Conservation (phyloP, 768 basidiomycete genomes). For the Ephemerocybe angulata region DNA sequence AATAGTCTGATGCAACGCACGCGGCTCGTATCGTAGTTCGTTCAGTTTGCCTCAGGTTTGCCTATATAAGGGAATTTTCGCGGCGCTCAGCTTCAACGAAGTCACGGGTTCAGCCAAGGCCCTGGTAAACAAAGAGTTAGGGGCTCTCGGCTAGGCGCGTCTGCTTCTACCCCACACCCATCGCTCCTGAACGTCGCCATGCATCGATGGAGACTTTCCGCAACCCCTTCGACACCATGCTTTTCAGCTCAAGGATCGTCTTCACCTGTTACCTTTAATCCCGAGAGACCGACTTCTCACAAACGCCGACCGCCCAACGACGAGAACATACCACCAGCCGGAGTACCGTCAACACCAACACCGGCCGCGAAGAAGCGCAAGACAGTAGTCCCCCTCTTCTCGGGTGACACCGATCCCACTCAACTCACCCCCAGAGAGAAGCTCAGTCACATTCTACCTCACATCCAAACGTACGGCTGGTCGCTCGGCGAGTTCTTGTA, state of each 20-base stretch:
- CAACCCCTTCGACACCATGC: too few relatives aligned
- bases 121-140: too few relatives aligned
- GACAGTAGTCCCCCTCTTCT: neutral
- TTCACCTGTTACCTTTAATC: neutral
- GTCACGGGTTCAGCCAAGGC: too few relatives aligned
- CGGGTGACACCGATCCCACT: neutral
- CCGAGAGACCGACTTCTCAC: neutral
- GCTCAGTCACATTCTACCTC: neutral
- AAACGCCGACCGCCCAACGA: neutral
- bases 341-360: neutral
- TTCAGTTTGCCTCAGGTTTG: neutral
- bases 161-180: too few relatives aligned
- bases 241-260: too few relatives aligned
- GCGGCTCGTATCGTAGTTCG: neutral
- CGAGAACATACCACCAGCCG: neutral
- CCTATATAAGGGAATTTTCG: neutral
- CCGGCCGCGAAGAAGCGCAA: neutral
- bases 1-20: neutral
- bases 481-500: neutral
- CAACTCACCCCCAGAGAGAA: neutral
- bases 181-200: too few relatives aligned
- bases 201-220: too few relatives aligned
- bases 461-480: neutral
- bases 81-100: neutral
- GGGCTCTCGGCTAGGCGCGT: too few relatives aligned